Base-by-base conservation (phyloP, 176 grass and related monocot genomes). In the Ensete glaucum region DNA sequence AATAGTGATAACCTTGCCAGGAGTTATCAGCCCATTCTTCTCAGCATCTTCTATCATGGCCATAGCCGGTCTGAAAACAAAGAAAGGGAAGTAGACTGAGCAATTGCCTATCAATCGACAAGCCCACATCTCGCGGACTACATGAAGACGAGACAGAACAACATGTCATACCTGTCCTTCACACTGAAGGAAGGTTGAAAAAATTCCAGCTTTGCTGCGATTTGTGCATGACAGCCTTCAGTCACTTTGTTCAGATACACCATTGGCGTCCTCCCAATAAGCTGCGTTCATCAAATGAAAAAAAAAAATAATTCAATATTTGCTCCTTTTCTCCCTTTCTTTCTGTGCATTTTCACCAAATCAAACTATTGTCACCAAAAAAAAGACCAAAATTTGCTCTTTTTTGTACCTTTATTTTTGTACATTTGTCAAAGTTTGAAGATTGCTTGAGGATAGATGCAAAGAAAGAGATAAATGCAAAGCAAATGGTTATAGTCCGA, bases 11-110 rank as follows among this genome's bases (percentile, higher is more conserved):
- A 98, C 94, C 94, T 93, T 93, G 64, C 94, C 88, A 16, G 94
- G 90, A 76, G 90, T 93, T 73, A 93, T 98, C 49, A 93, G 59
- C 8, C 94, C 88, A 76, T 84, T 93, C 75, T 83, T 93, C 75
- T 98, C 94, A 55, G 94, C 94, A 76, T 93, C 94, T 81, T 97
- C 90, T 58, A 98, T 53, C 94, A 98, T 98, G 65, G 90, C 82
- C 72, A 87, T 67, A 74, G 90, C 94, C 65, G 94, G 94, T 62
- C 90, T 91, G 85, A 21, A 81, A 66, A 52, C 53, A 6, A 78
- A 76, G 59, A 65, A 50, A 62, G 43, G 13, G 19, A 60, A 22
- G 22, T 13, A 29, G 29, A 21, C 56, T 1, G 21, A 62, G 19
- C 50, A 72, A 53, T 24, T 24, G 21, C 63, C 11, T 48, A 53